These are phyloP conservation scores for Fonsecaea pedrosoi DNA, from an alignment of 2,329 filamentous ascomycete genomes.

Conservation along the genomic window DNA sequence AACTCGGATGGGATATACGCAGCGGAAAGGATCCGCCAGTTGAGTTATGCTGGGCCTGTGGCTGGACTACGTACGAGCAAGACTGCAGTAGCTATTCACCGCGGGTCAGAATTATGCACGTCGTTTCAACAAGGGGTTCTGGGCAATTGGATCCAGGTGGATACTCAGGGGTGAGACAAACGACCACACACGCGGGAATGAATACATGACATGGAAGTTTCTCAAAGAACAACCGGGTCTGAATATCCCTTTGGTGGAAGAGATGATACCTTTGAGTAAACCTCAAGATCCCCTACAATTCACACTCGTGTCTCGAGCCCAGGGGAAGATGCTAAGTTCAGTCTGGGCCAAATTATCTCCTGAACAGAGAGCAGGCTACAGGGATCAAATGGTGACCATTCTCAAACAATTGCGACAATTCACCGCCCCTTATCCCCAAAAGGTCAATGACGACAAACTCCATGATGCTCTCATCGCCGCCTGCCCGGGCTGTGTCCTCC, in stretches of 20 bases:
- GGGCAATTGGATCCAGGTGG: slow-evolving; percentile 24
- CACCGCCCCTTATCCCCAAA: slow-evolving; percentile 19
- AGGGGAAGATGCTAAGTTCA: not conserved
- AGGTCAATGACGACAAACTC: slow-evolving; percentile 9
- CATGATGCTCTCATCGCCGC: slow-evolving; percentile 7
- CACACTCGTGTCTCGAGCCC: slow-evolving; percentile 20
- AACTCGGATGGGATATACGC: not conserved
- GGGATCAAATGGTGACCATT: slow-evolving; percentile 14
- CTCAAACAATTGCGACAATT: slow-evolving; percentile 18
- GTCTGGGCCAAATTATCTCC: slow-evolving; percentile 11
- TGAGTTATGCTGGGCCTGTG: not conserved
- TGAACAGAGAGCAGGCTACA: slow-evolving; percentile 23
- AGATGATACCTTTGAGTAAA: slow-evolving; percentile 17
- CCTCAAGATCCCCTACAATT: slow-evolving; percentile 18
- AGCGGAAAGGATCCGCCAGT: not conserved
- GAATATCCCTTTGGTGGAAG: slow-evolving; percentile 20
- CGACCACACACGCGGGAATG: slow-evolving; percentile 18
- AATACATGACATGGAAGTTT: slow-evolving; percentile 27
- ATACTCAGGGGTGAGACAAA: slow-evolving; percentile 19
- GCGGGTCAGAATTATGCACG: slow-evolving; percentile 20
- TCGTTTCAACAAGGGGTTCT: slow-evolving; percentile 7
- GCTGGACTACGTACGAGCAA: not conserved
- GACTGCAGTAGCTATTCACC: not conserved
- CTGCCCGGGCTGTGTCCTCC: not conserved
- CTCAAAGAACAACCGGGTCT: slow-evolving; percentile 20